Percentiles rank a stretch among this genome's conserved stretches.
Evolutionary conservation across 495 filamentous ascomycete species (phyloP).

Genomic region (Penicillium riverlandense): DNA sequence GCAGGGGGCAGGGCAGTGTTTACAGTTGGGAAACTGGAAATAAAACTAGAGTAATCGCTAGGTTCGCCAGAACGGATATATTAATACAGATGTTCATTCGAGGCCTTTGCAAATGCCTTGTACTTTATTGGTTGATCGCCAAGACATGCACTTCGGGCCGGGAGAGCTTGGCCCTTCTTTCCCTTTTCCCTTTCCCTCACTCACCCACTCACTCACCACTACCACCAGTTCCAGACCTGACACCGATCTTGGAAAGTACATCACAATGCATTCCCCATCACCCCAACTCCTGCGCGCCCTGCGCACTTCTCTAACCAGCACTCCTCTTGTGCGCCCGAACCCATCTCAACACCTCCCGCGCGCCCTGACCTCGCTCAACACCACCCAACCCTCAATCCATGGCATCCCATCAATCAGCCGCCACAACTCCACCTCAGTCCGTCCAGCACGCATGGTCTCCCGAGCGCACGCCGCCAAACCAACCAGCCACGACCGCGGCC

Average conservation of each 20-base stretch:
- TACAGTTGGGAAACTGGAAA: constrained; percentile 16
- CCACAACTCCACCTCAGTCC: constrained; percentile 14
- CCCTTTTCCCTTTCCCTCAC: background rate
- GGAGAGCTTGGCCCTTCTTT: background rate
- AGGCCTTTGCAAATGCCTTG: background rate
- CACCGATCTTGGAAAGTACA: background rate
- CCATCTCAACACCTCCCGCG: constrained; percentile 7
- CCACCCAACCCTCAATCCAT: background rate
- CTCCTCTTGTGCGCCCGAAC: background rate
- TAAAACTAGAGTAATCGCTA: constrained; percentile 24
- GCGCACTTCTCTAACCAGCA: constrained; percentile 24
- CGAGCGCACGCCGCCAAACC: constrained; percentile 35
- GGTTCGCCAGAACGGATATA: constrained; percentile 13
- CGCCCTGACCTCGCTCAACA: constrained; percentile 5
- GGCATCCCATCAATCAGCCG: constrained; percentile 11
- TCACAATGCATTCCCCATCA: constrained; percentile 35
- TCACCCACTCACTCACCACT: background rate
- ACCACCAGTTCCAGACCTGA: background rate
- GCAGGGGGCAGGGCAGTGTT: constrained; percentile 7
- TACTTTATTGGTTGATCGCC: background rate
- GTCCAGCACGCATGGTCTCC: constrained; percentile 30
- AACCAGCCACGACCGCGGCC: constrained; percentile 48
- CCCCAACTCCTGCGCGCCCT: constrained; percentile 39
- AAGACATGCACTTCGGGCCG: background rate
- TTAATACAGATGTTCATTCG: constrained; percentile 10